A percentile compares a stretch with the other conserved stretches of the same genome.
phyloP scores from a whole-genome alignment of 495 filamentous ascomycete species.

The Penicillium taxi region DNA sequence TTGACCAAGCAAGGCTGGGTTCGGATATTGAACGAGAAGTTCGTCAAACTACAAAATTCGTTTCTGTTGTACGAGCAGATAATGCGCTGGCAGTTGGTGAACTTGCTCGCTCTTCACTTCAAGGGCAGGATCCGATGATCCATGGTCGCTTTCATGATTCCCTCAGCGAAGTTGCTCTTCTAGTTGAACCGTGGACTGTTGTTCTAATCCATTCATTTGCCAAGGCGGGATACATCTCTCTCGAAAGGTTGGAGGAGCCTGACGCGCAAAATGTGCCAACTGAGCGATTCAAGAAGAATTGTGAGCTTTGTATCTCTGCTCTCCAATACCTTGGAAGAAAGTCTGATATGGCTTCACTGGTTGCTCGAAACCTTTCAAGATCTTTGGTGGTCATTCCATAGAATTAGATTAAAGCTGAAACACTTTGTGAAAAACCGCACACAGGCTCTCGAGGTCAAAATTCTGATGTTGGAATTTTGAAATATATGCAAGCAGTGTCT shows the following conservation, averaged over 20 bases:
- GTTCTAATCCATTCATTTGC: constrained; percentile 37
- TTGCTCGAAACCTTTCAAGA: constrained; percentile 9
- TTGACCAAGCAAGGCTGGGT: constrained; percentile 25
- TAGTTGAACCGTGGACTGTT: constrained; percentile 42
- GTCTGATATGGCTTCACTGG: constrained; percentile 35
- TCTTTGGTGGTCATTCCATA: constrained; percentile 3
- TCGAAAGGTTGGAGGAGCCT: constrained; percentile 11
- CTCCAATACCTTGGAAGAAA: constrained; percentile 37
- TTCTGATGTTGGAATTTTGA: no score
- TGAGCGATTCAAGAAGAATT: constrained; percentile 15
- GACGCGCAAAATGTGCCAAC: constrained; percentile 2
- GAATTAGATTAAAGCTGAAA: no score
- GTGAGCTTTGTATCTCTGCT: constrained; percentile 30
- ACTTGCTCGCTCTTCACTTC: constrained; percentile 27
- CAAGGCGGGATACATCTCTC: constrained; percentile 28
- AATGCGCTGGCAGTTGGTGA: constrained; percentile 29
- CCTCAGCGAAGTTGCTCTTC: constrained; percentile 27
- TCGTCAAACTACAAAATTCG: constrained; percentile 20
- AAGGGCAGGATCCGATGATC: constrained; percentile 7
- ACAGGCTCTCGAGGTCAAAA: no score
- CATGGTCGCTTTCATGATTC: constrained; percentile 17
- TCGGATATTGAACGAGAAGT: constrained; percentile 15
- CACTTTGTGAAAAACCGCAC: no score
- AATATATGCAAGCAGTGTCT: no score
- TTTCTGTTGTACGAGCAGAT: constrained; percentile 22